A percentile compares a stretch with the other conserved stretches of the same genome.
These are phyloP conservation scores for Apiotrichum veenhuisii DNA, from an alignment of 1,284 basidiomycete species.

Conservation along the genomic window DNA sequence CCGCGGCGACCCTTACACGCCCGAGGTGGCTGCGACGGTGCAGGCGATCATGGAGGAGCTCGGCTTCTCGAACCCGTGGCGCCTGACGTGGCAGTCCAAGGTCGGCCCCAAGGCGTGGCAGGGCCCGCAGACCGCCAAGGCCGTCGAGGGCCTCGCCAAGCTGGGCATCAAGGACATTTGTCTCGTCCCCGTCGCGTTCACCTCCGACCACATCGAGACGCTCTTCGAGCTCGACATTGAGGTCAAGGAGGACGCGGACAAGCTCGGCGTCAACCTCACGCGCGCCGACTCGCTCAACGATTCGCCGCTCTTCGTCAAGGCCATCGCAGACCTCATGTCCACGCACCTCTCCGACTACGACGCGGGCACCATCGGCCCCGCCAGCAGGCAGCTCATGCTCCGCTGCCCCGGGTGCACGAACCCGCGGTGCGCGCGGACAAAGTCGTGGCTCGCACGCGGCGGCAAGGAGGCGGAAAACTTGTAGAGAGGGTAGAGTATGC, in stretches of 20 bases:
- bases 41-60: conserved; percentile 82
- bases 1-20: conserved; percentile 94
- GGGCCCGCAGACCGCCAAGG: conserved; percentile 91
- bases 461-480: conserved; percentile 37
- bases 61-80: conserved; percentile 66
- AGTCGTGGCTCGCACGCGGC: conserved; percentile 70
- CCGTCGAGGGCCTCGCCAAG: conserved; percentile 86
- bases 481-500: not conserved
- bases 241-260: conserved; percentile 82
- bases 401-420: conserved; percentile 93
- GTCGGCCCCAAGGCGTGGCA: conserved; percentile 98
- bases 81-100: conserved; percentile 96
- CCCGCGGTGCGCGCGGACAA: conserved; percentile 77
- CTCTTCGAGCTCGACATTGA: conserved; percentile 95
- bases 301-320: conserved; percentile 96
- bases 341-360: conserved; percentile 68
- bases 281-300: conserved; percentile 96
- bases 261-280: conserved; percentile 85
- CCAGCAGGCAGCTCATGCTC: conserved; percentile 75
- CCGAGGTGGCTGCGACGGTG: conserved; percentile 93
- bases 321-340: conserved; percentile 87
- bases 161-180: conserved; percentile 82
- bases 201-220: conserved; percentile 98
- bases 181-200: conserved; percentile 95
- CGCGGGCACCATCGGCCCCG: conserved; percentile 54